These are phyloP conservation scores for Talaromyces funiculosus DNA, from an alignment of 2,329 filamentous ascomycete species.

Conservation along the genomic window DNA sequence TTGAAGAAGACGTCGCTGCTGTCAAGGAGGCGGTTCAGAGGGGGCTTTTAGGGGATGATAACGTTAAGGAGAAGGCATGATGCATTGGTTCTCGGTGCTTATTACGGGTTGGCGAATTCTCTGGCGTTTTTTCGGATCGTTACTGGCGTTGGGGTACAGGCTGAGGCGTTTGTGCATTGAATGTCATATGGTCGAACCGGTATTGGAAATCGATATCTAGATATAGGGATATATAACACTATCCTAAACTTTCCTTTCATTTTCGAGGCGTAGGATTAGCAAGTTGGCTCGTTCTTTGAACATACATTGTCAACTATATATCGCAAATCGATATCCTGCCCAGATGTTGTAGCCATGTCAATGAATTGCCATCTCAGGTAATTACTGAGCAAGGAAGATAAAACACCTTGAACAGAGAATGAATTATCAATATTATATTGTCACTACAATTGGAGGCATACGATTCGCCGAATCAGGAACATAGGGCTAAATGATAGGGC, in stretches of 20 bases:
- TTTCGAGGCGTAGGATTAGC: no score
- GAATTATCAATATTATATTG: background rate
- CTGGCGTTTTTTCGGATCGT: background rate
- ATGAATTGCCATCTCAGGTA: no score
- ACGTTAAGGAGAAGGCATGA: background rate
- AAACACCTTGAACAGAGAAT: no score
- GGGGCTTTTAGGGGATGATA: constrained; percentile 11
- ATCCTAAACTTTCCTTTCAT: no score
- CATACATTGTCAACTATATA: no score
- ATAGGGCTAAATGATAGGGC: constrained; percentile 6
- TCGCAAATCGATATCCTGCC: no score
- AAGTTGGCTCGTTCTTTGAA: no score
- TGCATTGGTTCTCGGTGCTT: background rate
- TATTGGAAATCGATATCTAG: background rate
- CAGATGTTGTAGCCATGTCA: no score
- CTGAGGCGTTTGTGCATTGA: background rate
- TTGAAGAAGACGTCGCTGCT: constrained; percentile 44
- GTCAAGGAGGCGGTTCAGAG: constrained; percentile 43
- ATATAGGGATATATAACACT: background rate
- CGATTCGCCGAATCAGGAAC: background rate
- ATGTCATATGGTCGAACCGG: background rate
- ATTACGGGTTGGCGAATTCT: background rate
- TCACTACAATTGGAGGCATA: background rate
- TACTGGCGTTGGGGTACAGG: background rate
- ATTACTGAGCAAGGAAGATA: background rate